Conservation (phyloP, 352 stramenopile genomes). For the Phytophthora kernoviae region DNA sequence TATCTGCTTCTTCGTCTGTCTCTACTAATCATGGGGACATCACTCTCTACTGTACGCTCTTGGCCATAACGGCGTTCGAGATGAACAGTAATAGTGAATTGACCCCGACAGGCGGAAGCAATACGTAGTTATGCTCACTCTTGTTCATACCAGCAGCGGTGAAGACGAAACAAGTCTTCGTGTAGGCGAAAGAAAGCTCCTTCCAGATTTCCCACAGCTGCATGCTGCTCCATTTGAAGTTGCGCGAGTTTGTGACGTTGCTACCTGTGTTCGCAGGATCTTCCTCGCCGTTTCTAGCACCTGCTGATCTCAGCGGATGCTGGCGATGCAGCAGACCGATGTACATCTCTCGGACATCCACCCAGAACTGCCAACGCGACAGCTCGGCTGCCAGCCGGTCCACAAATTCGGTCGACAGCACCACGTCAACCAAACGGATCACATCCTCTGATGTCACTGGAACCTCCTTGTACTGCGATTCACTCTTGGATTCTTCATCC, state of each 20-base stretch:
- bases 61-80: not conserved
- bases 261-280: conserved; percentile 23
- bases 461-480: conserved; percentile 58
- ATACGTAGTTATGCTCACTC: conserved; percentile 61
- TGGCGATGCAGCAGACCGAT: conserved; percentile 55
- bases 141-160: conserved; percentile 82
- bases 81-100: conserved; percentile 5
- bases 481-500: conserved; percentile 40
- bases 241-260: conserved; percentile 50
- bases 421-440: conserved; percentile 75
- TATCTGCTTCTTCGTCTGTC: conserved; percentile 13
- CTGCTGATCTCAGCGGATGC: conserved; percentile 20
- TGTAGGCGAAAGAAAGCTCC: conserved; percentile 80
- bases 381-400: conserved; percentile 65
- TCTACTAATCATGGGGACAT: conserved; percentile 18
- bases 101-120: conserved; percentile 32
- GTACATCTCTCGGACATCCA: conserved; percentile 79
- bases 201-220: conserved; percentile 88
- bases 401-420: conserved; percentile 75
- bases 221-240: conserved; percentile 83
- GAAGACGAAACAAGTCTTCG: conserved; percentile 84
- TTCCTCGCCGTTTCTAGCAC: conserved; percentile 12
- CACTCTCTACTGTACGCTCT: conserved; percentile 6
- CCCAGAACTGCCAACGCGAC: conserved; percentile 83
- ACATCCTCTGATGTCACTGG: conserved; percentile 76